Base-by-base conservation (phyloP, 345 rosid genomes). In the Hibiscus trionum region DNA sequence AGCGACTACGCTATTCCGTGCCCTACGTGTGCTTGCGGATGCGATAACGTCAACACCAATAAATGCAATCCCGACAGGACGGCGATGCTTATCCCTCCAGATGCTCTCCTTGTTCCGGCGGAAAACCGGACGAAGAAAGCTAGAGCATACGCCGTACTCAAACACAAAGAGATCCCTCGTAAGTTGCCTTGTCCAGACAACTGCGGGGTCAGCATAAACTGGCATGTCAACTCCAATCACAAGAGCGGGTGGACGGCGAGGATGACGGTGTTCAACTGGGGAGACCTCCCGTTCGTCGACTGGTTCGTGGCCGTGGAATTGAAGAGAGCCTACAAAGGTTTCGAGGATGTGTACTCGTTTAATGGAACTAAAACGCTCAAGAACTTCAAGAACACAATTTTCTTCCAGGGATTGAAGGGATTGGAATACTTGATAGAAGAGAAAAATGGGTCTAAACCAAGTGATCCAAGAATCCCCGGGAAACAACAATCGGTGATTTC, bases 401-500 rank as follows among this genome's bases (percentile, higher is more conserved):
- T 93, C 71, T 77, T 96, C 78, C 94, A 89, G 66, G 98, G 97
- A 2, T 75, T 86, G 70, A 64, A 66, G 8, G 99, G 86, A 39
- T 37, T 93, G 85, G 91, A 93, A 72, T 91, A 78, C 73, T 82
- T 96, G 80, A 65, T 80, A 58, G 95, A 84, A 31, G 81, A 85
- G 74, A 70, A 69, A 1, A 93, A 96, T 62, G 96, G 96, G 50
- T 82, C 85, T 0, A 59, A 74, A 61, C 78, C 83, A 6, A 3
- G 35, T 15, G 89, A 84, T 61, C 94, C 97, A 0, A 71, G 78
- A 71, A 82, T 90, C 33, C 93, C 98, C 0, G 99, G 98, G 12
- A 96, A 96, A 80, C 97, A 91, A 75, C 99, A 96, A 57, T 87
- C 99, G 15, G 93, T 91, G 17, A 76, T 96, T 47, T 88, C 99